Conservation (phyloP, 2,329 filamentous ascomycete species). For the Colletotrichum sp. region DNA sequence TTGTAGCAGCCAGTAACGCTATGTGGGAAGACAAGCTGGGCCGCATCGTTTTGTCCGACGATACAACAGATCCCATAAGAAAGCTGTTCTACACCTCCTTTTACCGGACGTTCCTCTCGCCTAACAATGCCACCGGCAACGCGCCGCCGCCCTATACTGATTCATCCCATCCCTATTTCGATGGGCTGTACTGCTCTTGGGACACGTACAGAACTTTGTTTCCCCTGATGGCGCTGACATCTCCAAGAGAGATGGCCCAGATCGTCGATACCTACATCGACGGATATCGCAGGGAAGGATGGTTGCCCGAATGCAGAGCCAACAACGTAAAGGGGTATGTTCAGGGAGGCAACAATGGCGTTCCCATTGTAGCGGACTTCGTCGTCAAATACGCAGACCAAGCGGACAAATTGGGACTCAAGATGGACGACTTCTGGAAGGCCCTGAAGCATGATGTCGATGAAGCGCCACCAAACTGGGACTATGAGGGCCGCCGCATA, state of each 20-base stretch:
- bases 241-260: background rate
- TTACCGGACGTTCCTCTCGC: background rate
- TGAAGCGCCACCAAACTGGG: background rate
- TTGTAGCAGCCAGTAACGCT: background rate
- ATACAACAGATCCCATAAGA: background rate
- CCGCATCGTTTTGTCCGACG: background rate
- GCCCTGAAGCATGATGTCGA: background rate
- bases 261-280: background rate
- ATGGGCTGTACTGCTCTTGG: conserved; percentile 1
- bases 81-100: background rate
- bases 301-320: background rate
- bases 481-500: background rate
- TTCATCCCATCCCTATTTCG: background rate
- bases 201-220: background rate
- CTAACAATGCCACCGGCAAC: background rate
- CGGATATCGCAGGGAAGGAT: background rate
- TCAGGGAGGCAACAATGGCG: background rate
- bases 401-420: background rate
- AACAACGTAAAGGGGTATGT: background rate
- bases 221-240: background rate
- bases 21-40: background rate
- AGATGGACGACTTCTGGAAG: background rate
- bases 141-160: background rate
- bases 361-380: background rate
- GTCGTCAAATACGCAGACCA: background rate